Evolutionary conservation across 768 basidiomycete species (phyloP), one percentile per base, ranked within the genome.

Genomic region (Agaricus sinodeliciosus): DNA sequence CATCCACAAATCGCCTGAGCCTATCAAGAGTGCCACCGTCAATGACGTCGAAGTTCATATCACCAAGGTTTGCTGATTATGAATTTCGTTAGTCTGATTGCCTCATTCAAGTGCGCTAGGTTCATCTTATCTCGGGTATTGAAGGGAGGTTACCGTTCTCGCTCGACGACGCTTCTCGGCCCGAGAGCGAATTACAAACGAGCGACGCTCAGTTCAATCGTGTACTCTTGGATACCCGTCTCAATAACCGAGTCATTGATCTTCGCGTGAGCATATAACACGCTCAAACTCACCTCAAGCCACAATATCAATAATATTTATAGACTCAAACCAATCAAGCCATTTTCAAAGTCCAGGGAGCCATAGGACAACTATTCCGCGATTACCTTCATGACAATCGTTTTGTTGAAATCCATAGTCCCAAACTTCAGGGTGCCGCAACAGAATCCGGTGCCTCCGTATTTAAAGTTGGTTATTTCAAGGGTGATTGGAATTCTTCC

Each of bases 391-490:
- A 81, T 57, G 65, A 63, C 19, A 72, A 87, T 48, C 83, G 85
- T 18, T 98, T 98, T 66, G 82, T 81, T 48, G 95, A 98, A 69
- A 98, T 99, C 56, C 95, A 98, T 70, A 94, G 90, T 56, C 96
- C 96, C 4, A 99, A 98, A 72, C 77, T 99, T 2, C 94, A 97
- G 66, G 94, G 91, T 39, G 88, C 96, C 31, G 94, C 96, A 8
- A 98, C 96, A 2, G 96, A 98, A 71, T 90, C 87, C 11, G 96
- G 96, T 8, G 91, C 96, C 40, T 90, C 89, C 34, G 96, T 99
- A 36, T 99, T 98, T 80, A 94, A 94, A 75, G 96, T 98, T 42
- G 80, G 80, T 63, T 98, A 99, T 69, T 99, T 98, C 77, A 95
- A 96, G 78, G 91, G 94, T 85, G 58, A 54, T 11, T 3, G 11